Evolutionary conservation across 371 early-diverging fungal species (phyloP).

Genomic region (Mortierella sp.): DNA sequence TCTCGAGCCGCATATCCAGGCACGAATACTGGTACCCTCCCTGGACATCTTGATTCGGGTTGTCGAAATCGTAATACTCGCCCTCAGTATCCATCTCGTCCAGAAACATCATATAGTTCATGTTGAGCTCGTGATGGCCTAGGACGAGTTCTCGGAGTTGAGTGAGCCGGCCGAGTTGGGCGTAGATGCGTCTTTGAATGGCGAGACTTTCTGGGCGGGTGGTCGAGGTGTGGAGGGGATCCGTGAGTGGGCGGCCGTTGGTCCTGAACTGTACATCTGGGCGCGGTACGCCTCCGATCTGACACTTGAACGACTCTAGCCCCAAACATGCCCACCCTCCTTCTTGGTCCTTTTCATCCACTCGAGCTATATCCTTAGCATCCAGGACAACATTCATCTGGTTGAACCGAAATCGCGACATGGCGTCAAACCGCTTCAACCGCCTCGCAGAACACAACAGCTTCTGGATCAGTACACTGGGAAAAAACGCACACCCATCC

Average conservation of each 20-base stretch:
- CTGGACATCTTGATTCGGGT: not conserved
- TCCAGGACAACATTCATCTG: not conserved
- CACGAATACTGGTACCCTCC: slow-evolving; percentile 1
- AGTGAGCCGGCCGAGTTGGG: not conserved
- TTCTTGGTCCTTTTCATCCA: not conserved
- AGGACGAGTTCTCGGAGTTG: not conserved
- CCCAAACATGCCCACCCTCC: slow-evolving; percentile 3
- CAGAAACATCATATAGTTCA: not conserved
- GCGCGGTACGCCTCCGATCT: not conserved
- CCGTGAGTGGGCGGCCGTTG: slow-evolving; percentile 3
- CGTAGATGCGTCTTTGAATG: not conserved
- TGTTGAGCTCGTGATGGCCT: slow-evolving; percentile 1
- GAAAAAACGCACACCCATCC: not conserved
- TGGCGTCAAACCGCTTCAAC: slow-evolving; percentile 3
- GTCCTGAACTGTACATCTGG: not conserved
- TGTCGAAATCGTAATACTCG: slow-evolving; percentile 2
- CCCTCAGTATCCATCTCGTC: slow-evolving; percentile 12
- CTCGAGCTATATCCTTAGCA: not conserved
- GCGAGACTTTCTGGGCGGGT: not conserved
- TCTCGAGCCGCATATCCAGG: not conserved
- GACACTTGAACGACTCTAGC: not conserved
- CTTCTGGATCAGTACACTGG: not conserved
- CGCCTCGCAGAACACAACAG: slow-evolving; percentile 1
- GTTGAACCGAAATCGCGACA: not conserved
- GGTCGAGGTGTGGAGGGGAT: not conserved